Base-by-base conservation (phyloP, 805 yeast genomes). In the Sugiyamaella boreocaroliniensis region DNA sequence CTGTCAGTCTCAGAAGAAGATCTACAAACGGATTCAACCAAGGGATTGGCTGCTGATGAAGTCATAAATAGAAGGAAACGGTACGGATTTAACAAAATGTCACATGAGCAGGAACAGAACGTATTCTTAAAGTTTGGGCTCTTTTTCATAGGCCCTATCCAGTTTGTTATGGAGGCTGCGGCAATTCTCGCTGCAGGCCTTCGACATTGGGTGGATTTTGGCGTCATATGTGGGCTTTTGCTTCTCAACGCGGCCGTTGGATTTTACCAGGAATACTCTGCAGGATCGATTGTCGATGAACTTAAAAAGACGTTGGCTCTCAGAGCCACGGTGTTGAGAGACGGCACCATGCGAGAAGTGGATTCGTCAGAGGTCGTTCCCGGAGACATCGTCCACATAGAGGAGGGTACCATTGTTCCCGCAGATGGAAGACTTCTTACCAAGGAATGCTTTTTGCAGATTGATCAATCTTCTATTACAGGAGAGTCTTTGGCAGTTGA, bases 161-260 rank as follows among this genome's bases (percentile, higher is more conserved):
- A 89, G 77, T 88, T 89, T 83, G 96, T 88, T 69, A 88, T 88
- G 96, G 96, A 88, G 60, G 95, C 92, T 68, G 96, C 96, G 68
- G 96, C 96, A 64, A 80, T 88, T 61, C 77, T 88, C 72, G 96
- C 96, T 69, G 96, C 95, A 61, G 96, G 96, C 83, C 79, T 88
- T 66, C 88, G 88, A 77, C 97, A 90, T 78, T 89, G 97, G 97
- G 96, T 89, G 69, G 97, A 89, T 81, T 89, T 89, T 79, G 97
- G 97, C 82, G 97, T 89, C 71, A 89, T 89, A 71, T 82, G 87
- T 74, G 97, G 85, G 75, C 76, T 89, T 65, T 78, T 89, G 65
- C 64, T 83, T 72, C 81, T 89, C 71, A 89, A 89, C 76, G 97
- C 97, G 60, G 75, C 76, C 66, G 97, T 89, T 72, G 97, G 97